Conservation (phyloP, 1,284 basidiomycete species). For the Ustilago esculenta region DNA sequence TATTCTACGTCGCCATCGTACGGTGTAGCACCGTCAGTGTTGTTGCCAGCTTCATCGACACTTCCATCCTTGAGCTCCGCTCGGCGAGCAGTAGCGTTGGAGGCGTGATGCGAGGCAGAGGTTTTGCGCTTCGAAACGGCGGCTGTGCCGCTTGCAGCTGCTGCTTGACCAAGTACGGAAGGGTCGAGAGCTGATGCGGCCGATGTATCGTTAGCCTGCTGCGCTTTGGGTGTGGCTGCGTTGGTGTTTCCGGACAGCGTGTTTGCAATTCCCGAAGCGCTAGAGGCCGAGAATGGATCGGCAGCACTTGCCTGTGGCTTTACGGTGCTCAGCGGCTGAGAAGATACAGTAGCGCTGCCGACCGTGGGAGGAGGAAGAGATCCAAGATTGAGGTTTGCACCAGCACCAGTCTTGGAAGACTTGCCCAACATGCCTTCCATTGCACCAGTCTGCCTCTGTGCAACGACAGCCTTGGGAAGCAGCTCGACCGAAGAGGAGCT, state of each 20-base stretch:
- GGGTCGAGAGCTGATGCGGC: conserved; percentile 21
- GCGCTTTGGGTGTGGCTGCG: conserved; percentile 29
- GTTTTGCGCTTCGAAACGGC: conserved; percentile 39
- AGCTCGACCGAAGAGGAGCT: conserved; percentile 50
- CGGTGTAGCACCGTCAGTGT: conserved; percentile 50
- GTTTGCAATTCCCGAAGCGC: conserved; percentile 4
- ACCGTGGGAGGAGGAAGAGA: conserved; percentile 29
- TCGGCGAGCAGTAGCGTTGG: conserved; percentile 29
- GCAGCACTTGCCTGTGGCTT: conserved; percentile 19
- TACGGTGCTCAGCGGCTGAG: conserved; percentile 29
- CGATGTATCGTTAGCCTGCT: conserved; percentile 12
- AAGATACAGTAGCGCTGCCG: not conserved
- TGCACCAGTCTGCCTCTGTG: conserved; percentile 23
- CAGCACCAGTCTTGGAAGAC: conserved; percentile 7
- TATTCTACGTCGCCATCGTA: conserved; percentile 64
- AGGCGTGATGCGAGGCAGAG: conserved; percentile 33
- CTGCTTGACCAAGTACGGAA: conserved; percentile 18
- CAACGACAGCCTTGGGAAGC: conserved; percentile 36
- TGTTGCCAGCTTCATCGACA: conserved; percentile 33
- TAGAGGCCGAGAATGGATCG: conserved; percentile 18
- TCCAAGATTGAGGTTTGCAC: conserved; percentile 40
- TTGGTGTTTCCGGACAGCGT: conserved; percentile 6
- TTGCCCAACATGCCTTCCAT: not conserved
- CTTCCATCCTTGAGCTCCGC: conserved; percentile 33
- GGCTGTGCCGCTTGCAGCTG: not conserved